Evolutionary conservation across 768 basidiomycete genomes (phyloP), one percentile per base, ranked within the genome.

Genomic region (Arthromyces matolae): DNA sequence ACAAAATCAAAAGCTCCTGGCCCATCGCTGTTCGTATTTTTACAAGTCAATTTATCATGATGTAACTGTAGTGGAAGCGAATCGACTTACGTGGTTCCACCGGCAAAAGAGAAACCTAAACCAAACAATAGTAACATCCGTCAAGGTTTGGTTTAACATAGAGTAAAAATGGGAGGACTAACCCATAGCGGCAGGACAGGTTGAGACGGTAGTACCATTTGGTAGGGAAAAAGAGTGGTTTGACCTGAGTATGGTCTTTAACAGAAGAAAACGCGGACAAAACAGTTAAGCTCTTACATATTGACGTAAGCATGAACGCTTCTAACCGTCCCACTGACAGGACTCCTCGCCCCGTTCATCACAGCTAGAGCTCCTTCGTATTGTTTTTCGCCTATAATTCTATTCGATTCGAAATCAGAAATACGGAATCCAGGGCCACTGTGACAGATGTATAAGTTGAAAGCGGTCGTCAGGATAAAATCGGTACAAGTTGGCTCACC

Each of bases 111-210:
- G 62, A 72, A 89, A 9, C 88, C 86, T 88, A 37, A 10, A 14
- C 25, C 18, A 35, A 32, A 55, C 42, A 47, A 51, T 37, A 35
- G 28, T 32, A 39, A 24, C 16, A n/a, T 45, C 35, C 44, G 32
- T 42, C 33, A 42, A 4, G 5, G 12, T 42, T 23, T 14, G 4
- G 33, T 40, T 34, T 4, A 25, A 31, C 12, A 32, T 2, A 7
- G 24, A 32, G 24, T 40, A 35, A 29, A 8, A 31, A 29, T 0
- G 27, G 22, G 22, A 27, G 22, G 59, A n/a, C 77, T 49, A 50
- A 86, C 86, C 89, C 65, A 89, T 69, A 38, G 86, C 89, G 51
- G 88, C 72, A n/a, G 86, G 85, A 59, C 88, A 91, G 1, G 89
- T 91, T 22, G 73, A 72, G 25, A 80, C 83, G 5, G 64, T 70